phyloP scores from a whole-genome alignment of 805 yeast genomes.

The Candida krabiensis region DNA sequence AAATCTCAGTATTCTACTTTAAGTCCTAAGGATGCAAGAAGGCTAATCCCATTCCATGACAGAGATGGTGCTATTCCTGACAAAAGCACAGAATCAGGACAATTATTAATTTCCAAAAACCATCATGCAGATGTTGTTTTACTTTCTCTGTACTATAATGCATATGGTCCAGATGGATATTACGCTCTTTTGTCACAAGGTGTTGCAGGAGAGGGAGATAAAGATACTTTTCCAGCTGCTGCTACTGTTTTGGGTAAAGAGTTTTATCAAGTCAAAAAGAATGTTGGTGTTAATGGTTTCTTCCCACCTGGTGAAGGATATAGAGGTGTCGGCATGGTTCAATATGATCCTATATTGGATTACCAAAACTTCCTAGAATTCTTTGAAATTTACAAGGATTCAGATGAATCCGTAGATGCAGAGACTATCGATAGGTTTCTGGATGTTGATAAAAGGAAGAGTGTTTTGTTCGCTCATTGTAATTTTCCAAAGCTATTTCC shows the following conservation, averaged over 20 bases:
- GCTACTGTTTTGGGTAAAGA: slow-evolving; percentile 49
- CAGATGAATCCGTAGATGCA: slow-evolving; percentile 19
- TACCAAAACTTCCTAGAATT: slow-evolving; percentile 21
- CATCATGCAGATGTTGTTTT: slow-evolving; percentile 54
- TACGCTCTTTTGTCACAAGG: slow-evolving; percentile 60
- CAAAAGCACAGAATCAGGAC: slow-evolving; percentile 66
- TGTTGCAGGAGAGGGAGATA: slow-evolving; percentile 78
- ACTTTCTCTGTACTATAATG: slow-evolving; percentile 58
- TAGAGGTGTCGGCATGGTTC: slow-evolving; percentile 50
- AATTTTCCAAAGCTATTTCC: slow-evolving; percentile 51
- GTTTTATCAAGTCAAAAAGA: slow-evolving; percentile 56
- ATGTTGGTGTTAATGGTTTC: slow-evolving; percentile 49
- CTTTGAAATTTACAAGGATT: slow-evolving; percentile 16
- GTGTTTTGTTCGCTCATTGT: slow-evolving; percentile 37
- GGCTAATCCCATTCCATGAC: slow-evolving; percentile 52
- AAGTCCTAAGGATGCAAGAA: slow-evolving; percentile 17
- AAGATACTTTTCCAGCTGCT: slow-evolving; percentile 74
- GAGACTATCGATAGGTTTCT: slow-evolving; percentile 17
- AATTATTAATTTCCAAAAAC: slow-evolving; percentile 54
- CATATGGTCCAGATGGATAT: slow-evolving; percentile 59
- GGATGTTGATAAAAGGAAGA: slow-evolving; percentile 17
- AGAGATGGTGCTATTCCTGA: slow-evolving; percentile 61
- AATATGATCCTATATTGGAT: slow-evolving; percentile 46
- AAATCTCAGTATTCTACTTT: slow-evolving; percentile 16
- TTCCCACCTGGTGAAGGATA: slow-evolving; percentile 28